Conservation (phyloP, 108 stramenopile species). For the Fragilariopsis cylindrus region DNA sequence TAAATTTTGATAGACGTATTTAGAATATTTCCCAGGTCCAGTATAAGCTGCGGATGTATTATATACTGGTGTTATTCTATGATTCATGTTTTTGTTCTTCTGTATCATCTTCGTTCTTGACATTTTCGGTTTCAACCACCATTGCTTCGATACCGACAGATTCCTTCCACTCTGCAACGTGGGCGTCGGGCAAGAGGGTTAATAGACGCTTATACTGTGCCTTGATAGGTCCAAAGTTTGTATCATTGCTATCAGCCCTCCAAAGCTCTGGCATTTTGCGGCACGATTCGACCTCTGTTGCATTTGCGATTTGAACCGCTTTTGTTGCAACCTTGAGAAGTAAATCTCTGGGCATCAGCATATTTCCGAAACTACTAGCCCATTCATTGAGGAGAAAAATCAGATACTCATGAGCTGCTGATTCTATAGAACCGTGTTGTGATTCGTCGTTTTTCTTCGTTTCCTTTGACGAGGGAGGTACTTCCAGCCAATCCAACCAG, state of each 20-base stretch:
- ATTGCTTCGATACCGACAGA: conserved; percentile 45
- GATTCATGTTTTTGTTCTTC: background rate
- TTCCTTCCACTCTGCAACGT: conserved; percentile 58
- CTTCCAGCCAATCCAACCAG: conserved; percentile 66
- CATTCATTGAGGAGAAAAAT: conserved; percentile 72
- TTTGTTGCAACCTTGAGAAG: conserved; percentile 52
- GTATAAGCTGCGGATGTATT: too few relatives aligned
- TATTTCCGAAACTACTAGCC: conserved; percentile 67
- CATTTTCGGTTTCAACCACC: background rate
- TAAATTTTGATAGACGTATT: too few relatives aligned
- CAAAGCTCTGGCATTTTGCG: conserved; percentile 56
- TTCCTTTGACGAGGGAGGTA: background rate
- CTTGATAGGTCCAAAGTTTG: conserved; percentile 51
- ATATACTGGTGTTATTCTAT: background rate
- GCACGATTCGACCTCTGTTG: conserved; percentile 35
- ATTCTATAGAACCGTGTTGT: conserved; percentile 40
- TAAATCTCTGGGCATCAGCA: conserved; percentile 70
- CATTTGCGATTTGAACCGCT: conserved; percentile 47
- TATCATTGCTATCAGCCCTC: conserved; percentile 28
- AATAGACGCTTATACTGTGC: conserved; percentile 68
- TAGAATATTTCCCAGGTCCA: too few relatives aligned
- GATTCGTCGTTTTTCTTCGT: conserved; percentile 2
- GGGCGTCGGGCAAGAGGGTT: conserved; percentile 49
- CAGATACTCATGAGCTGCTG: conserved; percentile 62
- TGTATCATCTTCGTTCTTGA: background rate